A percentile compares a stretch with the other conserved stretches of the same genome.
Conservation (phyloP, 257 asterid genomes). For the Primulina tabacum region DNA sequence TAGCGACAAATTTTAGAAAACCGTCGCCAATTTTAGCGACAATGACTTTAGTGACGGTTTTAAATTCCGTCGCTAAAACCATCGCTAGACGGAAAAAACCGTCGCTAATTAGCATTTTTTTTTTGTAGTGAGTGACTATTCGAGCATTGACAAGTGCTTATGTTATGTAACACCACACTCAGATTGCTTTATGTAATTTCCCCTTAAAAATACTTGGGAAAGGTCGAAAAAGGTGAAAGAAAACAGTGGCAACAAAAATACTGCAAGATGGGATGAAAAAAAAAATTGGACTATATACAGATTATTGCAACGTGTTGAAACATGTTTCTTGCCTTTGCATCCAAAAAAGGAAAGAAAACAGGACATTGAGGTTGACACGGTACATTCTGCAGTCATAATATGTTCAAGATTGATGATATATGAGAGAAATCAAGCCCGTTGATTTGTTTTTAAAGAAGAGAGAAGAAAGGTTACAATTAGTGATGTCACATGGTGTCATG, state of each 20-base stretch:
- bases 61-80: no score
- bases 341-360: background rate
- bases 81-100: no score
- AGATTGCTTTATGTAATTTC: background rate
- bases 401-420: background rate
- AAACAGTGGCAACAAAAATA: no score
- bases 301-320: background rate
- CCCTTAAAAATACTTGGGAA: background rate
- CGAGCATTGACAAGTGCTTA: background rate
- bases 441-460: background rate
- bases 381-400: background rate
- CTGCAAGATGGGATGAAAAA: background rate
- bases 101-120: no score
- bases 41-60: no score
- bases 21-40: no score
- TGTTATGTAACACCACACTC: background rate
- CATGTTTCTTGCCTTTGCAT: background rate
- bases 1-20: no score
- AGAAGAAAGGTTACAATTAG: background rate
- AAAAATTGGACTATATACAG: background rate
- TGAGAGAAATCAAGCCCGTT: background rate
- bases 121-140: no score
- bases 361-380: background rate
- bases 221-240: background rate
- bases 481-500: background rate